Conservation (phyloP, 148 eudicot species). For the Rheum nobile region DNA sequence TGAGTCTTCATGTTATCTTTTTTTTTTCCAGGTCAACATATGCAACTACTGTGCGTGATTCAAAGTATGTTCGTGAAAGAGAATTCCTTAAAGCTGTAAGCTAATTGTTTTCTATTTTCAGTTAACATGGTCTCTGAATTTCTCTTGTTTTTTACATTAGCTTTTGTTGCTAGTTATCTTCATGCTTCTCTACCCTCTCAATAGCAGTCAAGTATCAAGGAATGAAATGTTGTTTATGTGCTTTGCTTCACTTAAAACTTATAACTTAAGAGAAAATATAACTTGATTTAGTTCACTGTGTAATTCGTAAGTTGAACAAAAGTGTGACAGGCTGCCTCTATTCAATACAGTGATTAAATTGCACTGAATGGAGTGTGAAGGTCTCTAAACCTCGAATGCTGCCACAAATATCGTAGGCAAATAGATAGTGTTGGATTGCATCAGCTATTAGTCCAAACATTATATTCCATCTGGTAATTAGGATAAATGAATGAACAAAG, state of each 20-base stretch:
- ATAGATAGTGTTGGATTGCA: not conserved
- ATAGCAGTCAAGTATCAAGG: not conserved
- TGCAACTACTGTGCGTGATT: slow-evolving; percentile 84
- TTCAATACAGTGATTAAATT: not conserved
- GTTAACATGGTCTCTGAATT: not conserved
- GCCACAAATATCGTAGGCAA: not conserved
- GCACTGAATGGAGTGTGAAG: not conserved
- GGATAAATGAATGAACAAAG: not conserved
- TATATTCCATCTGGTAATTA: not conserved
- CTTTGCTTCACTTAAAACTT: not conserved
- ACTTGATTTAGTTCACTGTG: not conserved
- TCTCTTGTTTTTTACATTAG: not conserved
- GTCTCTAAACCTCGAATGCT: not conserved
- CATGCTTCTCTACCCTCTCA: not conserved
- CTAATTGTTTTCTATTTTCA: not conserved
- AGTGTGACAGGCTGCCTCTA: not conserved
- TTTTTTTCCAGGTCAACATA: slow-evolving; percentile 82
- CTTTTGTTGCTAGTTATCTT: not conserved
- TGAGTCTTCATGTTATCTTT: not conserved
- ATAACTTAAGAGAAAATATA: not conserved
- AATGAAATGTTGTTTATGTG: not conserved
- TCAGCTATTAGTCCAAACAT: not conserved
- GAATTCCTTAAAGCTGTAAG: slow-evolving; percentile 95
- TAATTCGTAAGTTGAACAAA: not conserved
- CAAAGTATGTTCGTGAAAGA: slow-evolving; percentile 77